Conservation (phyloP, 768 basidiomycete genomes). For the Xerocomellus intermedius region DNA sequence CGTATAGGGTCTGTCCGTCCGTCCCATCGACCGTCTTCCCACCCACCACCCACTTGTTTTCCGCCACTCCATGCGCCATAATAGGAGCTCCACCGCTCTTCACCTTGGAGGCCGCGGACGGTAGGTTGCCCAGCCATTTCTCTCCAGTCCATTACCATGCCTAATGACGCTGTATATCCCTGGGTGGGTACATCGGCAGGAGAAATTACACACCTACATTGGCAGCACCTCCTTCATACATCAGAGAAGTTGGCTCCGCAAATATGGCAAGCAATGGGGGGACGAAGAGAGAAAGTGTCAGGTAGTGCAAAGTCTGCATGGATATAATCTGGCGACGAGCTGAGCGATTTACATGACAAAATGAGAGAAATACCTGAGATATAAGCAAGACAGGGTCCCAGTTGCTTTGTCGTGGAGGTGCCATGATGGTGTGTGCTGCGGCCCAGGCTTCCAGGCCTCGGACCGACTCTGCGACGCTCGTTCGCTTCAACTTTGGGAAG, state of each 20-base stretch:
- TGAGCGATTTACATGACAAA: background rate
- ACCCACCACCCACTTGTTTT: constrained; percentile 62
- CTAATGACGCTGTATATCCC: constrained; percentile 33
- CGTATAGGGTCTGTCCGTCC: constrained; percentile 73
- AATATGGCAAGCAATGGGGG: constrained; percentile 77
- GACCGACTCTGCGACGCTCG: background rate
- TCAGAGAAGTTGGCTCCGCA: constrained; percentile 67
- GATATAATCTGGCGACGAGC: constrained; percentile 71
- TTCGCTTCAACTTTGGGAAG: too few species aligned
- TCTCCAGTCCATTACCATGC: constrained; percentile 97
- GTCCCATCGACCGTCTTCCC: constrained; percentile 53
- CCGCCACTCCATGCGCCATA: constrained; percentile 81
- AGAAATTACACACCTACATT: constrained; percentile 59
- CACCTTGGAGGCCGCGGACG: constrained; percentile 60
- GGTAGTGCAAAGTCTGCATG: constrained; percentile 91
- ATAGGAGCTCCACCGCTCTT: constrained; percentile 63
- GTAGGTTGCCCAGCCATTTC: constrained; percentile 89
- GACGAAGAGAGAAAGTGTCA: constrained; percentile 78
- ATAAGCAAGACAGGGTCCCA: constrained; percentile 91
- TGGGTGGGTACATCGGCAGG: background rate
- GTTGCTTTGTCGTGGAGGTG: constrained; percentile 45
- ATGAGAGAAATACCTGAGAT: constrained; percentile 60
- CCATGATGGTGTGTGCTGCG: constrained; percentile 24
- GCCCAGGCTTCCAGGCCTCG: background rate
- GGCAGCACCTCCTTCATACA: constrained; percentile 76